A percentile compares a stretch with the other conserved stretches of the same genome.
Conservation (phyloP, 345 rosid genomes). For the Euclidium syriacum region DNA sequence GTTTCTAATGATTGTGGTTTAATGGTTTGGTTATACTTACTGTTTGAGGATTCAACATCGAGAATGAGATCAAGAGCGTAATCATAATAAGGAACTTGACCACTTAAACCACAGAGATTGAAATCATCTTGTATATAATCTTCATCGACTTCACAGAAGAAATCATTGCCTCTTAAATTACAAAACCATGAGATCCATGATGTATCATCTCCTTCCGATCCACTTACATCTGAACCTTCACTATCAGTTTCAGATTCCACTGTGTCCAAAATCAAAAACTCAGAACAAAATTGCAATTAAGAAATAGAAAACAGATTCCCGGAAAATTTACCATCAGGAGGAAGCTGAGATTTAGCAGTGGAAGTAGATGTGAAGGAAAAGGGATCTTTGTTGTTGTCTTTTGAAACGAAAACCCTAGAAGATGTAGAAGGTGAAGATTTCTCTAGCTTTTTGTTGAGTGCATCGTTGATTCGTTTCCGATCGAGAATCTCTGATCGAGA, state of each 20-base stretch:
- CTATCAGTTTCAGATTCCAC: conserved; percentile 84
- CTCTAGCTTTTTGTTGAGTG: conserved; percentile 82
- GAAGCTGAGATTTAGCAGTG: conserved; percentile 60
- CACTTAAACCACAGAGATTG: conserved; percentile 95
- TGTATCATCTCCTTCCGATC: conserved; percentile 95
- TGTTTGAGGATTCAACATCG: conserved; percentile 92
- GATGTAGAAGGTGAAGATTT: conserved; percentile 90
- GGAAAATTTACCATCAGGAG: conserved; percentile 14
- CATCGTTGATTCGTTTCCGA: conserved; percentile 87
- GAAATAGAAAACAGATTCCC: background rate
- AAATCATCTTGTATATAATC: conserved; percentile 98
- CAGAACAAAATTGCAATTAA: background rate
- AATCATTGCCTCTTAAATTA: conserved; percentile 91
- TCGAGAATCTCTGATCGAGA: conserved; percentile 30
- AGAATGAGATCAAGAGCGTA: conserved; percentile 91
- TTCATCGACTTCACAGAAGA: conserved; percentile 96
- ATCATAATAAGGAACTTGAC: conserved; percentile 88
- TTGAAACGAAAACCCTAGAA: conserved; percentile 54
- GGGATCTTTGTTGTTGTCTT: conserved; percentile 64
- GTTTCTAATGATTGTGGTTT: background rate
- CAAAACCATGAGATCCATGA: conserved; percentile 99
- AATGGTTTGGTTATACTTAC: conserved; percentile 43
- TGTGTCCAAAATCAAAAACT: conserved; percentile 17
- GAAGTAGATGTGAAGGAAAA: conserved; percentile 50
- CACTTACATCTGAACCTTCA: conserved; percentile 90